These are phyloP conservation scores for Alternaria viburni DNA, from an alignment of 2,329 filamentous ascomycete species.

Conservation along the genomic window DNA sequence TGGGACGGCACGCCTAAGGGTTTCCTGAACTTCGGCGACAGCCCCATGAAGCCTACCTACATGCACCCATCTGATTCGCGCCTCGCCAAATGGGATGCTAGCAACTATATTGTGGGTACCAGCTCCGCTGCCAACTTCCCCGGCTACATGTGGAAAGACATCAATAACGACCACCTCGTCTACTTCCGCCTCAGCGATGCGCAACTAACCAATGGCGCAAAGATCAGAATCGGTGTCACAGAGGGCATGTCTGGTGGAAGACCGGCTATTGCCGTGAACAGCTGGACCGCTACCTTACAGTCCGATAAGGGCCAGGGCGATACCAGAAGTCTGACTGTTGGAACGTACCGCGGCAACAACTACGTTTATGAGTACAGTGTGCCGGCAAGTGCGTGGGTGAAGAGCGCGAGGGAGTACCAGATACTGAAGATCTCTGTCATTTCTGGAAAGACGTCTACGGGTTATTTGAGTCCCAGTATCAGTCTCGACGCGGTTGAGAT, in stretches of 20 bases:
- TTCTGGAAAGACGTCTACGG: constrained; percentile 26
- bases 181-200: constrained; percentile 45
- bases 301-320: constrained; percentile 26
- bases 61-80: constrained; percentile 50
- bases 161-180: constrained; percentile 52
- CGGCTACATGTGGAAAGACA: constrained; percentile 52
- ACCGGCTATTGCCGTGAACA: constrained; percentile 23
- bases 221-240: constrained; percentile 31
- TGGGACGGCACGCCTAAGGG: constrained; percentile 65
- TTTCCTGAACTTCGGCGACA: constrained; percentile 61
- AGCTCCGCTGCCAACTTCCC: constrained; percentile 37
- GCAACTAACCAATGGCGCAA: constrained; percentile 27
- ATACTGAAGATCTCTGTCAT: constrained; percentile 26
- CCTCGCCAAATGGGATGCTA: constrained; percentile 32
- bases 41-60: constrained; percentile 51
- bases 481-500: constrained; percentile 30
- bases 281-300: constrained; percentile 21
- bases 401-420: constrained; percentile 26
- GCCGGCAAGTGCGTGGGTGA: constrained; percentile 27
- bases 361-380: constrained; percentile 30
- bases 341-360: constrained; percentile 34
- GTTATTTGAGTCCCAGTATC: constrained; percentile 27
- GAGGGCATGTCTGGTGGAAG: constrained; percentile 26
- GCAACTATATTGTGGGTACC: constrained; percentile 30
- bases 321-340: constrained; percentile 27